These are phyloP conservation scores for Penicillium sp. DNA, from an alignment of 2,329 filamentous ascomycete genomes.

Conservation along the genomic window DNA sequence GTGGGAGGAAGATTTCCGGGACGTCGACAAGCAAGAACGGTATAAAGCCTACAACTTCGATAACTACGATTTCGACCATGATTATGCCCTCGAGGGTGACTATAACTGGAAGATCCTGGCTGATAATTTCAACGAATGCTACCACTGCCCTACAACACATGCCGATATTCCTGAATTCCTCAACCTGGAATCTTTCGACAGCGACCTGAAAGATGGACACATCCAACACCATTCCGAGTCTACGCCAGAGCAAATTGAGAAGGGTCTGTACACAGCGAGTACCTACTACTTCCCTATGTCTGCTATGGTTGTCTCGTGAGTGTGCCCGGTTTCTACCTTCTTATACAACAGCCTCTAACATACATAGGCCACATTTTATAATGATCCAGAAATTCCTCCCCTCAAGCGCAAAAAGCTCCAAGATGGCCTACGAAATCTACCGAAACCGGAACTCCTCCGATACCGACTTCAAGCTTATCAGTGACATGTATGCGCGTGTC, in stretches of 20 bases:
- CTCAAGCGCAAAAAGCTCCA: slow-evolving; percentile 48
- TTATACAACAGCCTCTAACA: slow-evolving; percentile 22
- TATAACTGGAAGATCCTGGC: slow-evolving; percentile 27
- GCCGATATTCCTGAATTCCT: slow-evolving; percentile 58
- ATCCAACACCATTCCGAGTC: slow-evolving; percentile 53
- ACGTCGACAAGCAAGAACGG: slow-evolving; percentile 22
- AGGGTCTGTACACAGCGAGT: slow-evolving; percentile 42
- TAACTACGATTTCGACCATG: slow-evolving; percentile 21
- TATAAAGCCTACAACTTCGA: slow-evolving; percentile 23
- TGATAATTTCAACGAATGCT: slow-evolving; percentile 51
- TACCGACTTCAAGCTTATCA: slow-evolving; percentile 57
- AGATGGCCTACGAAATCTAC: slow-evolving; percentile 63
- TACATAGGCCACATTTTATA: slow-evolving; percentile 57
- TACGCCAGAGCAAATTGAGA: slow-evolving; percentile 48
- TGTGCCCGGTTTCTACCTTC: not conserved
- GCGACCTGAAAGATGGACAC: slow-evolving; percentile 49
- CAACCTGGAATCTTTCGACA: slow-evolving; percentile 55
- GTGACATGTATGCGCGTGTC: slow-evolving; percentile 61
- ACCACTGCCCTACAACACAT: slow-evolving; percentile 60
- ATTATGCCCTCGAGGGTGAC: slow-evolving; percentile 21
- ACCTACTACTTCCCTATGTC: slow-evolving; percentile 35
- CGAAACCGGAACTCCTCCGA: slow-evolving; percentile 60
- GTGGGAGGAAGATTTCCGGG: slow-evolving; percentile 22
- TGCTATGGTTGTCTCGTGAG: slow-evolving; percentile 33
- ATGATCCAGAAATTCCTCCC: slow-evolving; percentile 64